These are phyloP conservation scores for Veloporphyrellus conicus DNA, from an alignment of 1,284 basidiomycete species.

Conservation along the genomic window DNA sequence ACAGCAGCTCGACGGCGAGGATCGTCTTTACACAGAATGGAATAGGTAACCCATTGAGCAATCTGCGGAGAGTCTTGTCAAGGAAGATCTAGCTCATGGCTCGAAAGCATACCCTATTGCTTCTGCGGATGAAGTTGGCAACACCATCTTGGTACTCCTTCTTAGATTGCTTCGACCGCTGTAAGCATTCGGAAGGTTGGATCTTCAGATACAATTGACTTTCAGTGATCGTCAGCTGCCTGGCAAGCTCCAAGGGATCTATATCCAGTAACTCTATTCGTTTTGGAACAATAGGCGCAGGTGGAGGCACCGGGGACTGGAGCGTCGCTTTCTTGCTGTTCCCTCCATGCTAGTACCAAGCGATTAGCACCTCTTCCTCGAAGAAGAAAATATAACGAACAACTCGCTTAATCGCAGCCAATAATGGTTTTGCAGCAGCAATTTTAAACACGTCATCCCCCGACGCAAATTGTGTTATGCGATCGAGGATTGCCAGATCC, in stretches of 20 bases:
- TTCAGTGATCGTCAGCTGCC: constrained; percentile 78
- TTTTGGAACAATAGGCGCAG: constrained; percentile 58
- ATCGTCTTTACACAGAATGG: constrained; percentile 67
- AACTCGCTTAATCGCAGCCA: constrained; percentile 50
- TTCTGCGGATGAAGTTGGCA: constrained; percentile 68
- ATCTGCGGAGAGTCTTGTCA: constrained; percentile 36
- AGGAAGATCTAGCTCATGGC: background rate
- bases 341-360: constrained; percentile 38
- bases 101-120: constrained; percentile 52
- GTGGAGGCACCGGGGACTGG: constrained; percentile 39
- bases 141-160: constrained; percentile 56
- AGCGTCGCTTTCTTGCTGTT: constrained; percentile 32
- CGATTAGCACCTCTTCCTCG: background rate
- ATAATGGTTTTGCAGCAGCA: constrained; percentile 51
- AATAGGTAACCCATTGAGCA: constrained; percentile 74
- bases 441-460: constrained; percentile 42
- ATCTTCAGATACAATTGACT: constrained; percentile 67
- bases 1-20: constrained; percentile 62
- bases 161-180: constrained; percentile 51
- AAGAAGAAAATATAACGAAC: constrained; percentile 36
- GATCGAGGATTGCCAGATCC: constrained; percentile 50
- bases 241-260: constrained; percentile 73
- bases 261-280: constrained; percentile 61
- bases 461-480: constrained; percentile 53
- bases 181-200: constrained; percentile 67